These are phyloP conservation scores for Musa acuminata DNA, from an alignment of 176 grass and related monocot genomes.

Conservation along the genomic window DNA sequence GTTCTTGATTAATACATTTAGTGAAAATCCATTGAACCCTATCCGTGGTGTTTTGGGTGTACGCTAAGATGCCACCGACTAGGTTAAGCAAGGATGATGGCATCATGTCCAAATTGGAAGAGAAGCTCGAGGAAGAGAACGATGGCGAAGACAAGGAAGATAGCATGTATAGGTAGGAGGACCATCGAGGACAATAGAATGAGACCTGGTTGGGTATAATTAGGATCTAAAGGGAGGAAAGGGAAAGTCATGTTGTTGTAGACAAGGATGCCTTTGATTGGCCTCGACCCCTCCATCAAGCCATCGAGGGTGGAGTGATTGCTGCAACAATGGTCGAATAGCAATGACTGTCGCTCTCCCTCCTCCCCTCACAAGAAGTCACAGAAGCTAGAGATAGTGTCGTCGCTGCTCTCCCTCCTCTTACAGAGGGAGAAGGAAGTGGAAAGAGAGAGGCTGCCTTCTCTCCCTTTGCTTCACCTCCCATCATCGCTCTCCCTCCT, in stretches of 20 bases:
- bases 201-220: conserved; percentile 27
- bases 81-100: conserved; percentile 34
- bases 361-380: too few relatives aligned
- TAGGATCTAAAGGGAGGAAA: conserved; percentile 35
- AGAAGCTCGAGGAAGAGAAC: conserved; percentile 12
- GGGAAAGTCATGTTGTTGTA: conserved; percentile 52
- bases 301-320: background rate
- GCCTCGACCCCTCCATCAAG: background rate
- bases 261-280: conserved; percentile 83
- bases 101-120: conserved; percentile 37
- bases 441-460: too few relatives aligned
- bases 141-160: conserved; percentile 28
- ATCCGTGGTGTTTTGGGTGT: conserved; percentile 53
- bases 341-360: conserved; percentile 7
- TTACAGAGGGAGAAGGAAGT: too few relatives aligned
- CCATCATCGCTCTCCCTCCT: too few relatives aligned
- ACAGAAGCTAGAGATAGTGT: too few relatives aligned
- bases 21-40: conserved; percentile 61
- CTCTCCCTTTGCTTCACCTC: too few relatives aligned
- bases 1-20: conserved; percentile 46
- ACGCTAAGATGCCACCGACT: conserved; percentile 17
- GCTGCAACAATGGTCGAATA: background rate
- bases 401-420: too few relatives aligned
- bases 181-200: conserved; percentile 17
- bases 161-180: conserved; percentile 25